These are phyloP conservation scores for Hypomontagnella monticulosa DNA, from an alignment of 495 filamentous ascomycete genomes.

Conservation along the genomic window DNA sequence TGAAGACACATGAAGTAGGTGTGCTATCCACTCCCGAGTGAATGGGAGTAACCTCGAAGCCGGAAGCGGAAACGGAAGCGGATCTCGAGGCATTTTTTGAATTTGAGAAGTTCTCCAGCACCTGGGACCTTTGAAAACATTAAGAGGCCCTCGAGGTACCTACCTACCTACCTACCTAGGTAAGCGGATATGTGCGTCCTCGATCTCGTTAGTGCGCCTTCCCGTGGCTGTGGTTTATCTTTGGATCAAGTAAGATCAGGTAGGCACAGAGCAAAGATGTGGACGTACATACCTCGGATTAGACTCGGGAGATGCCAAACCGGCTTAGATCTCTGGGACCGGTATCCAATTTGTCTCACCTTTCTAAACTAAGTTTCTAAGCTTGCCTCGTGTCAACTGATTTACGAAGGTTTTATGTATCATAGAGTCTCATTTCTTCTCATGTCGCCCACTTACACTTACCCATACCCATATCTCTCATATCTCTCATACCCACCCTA, in stretches of 20 bases:
- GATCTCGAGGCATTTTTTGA: conserved; percentile 3
- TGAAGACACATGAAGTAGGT: too few relatives aligned
- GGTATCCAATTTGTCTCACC: conserved; percentile 36
- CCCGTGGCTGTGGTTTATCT: conserved; percentile 26
- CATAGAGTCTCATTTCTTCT: conserved; percentile 18
- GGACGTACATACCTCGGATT: conserved; percentile 8
- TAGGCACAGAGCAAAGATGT: conserved; percentile 14
- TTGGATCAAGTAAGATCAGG: conserved; percentile 18
- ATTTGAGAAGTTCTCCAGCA: too few relatives aligned
- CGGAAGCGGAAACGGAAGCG: neutral
- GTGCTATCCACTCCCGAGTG: too few relatives aligned
- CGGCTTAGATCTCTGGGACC: conserved; percentile 10
- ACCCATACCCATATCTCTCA: neutral
- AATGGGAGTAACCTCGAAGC: too few relatives aligned
- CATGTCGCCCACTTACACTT: neutral
- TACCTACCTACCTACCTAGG: too few relatives aligned
- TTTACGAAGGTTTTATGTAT: too few relatives aligned
- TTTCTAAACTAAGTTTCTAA: conserved; percentile 34
- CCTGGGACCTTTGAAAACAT: too few relatives aligned
- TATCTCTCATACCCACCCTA: neutral
- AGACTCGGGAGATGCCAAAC: conserved; percentile 12
- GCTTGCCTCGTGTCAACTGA: conserved; percentile 14
- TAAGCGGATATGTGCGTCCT: conserved; percentile 29
- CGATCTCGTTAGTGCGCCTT: conserved; percentile 35
- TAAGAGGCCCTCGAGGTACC: too few relatives aligned